Evolutionary conservation across 108 stramenopile genomes (phyloP).

Genomic region (Schizochytrium sp.): DNA sequence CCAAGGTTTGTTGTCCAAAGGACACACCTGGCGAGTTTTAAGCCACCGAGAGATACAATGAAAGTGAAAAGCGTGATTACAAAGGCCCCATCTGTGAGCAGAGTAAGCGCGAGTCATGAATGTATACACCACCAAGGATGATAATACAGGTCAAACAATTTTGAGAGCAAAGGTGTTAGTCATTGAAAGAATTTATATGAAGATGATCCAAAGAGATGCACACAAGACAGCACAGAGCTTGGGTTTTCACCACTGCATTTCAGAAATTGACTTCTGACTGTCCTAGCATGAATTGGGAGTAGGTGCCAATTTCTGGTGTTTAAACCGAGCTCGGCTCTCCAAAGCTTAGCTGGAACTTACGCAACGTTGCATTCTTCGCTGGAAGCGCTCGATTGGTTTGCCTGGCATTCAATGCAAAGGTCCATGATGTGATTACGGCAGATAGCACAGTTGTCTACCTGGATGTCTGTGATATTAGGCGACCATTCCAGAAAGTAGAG

Average conservation of each 20-base stretch:
- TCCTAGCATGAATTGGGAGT: too few relatives aligned
- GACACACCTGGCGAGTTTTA: slow-evolving; percentile 49
- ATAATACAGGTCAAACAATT: too few relatives aligned
- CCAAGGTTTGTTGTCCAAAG: slow-evolving; percentile 44
- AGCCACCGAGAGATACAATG: slow-evolving; percentile 60
- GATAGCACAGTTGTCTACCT: slow-evolving; percentile 60
- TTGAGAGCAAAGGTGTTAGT: too few relatives aligned
- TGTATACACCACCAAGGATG: too few relatives aligned
- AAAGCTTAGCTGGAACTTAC: neutral
- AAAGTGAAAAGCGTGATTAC: slow-evolving; percentile 55
- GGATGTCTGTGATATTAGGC: slow-evolving; percentile 11
- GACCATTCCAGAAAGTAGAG: too few relatives aligned
- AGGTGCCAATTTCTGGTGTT: too few relatives aligned
- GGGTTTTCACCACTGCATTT: too few relatives aligned
- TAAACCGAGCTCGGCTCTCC: neutral
- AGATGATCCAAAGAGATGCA: too few relatives aligned
- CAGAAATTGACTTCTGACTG: too few relatives aligned
- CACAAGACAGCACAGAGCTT: too few relatives aligned
- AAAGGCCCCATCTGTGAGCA: slow-evolving; percentile 13
- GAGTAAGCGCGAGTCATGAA: too few relatives aligned
- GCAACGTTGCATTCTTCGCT: slow-evolving; percentile 60
- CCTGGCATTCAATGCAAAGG: slow-evolving; percentile 58
- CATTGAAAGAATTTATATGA: too few relatives aligned
- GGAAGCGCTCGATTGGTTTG: slow-evolving; percentile 48
- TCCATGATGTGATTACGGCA: slow-evolving; percentile 59